Conservation (phyloP, 2,329 filamentous ascomycete species). For the Xenoacremonium recifei region DNA sequence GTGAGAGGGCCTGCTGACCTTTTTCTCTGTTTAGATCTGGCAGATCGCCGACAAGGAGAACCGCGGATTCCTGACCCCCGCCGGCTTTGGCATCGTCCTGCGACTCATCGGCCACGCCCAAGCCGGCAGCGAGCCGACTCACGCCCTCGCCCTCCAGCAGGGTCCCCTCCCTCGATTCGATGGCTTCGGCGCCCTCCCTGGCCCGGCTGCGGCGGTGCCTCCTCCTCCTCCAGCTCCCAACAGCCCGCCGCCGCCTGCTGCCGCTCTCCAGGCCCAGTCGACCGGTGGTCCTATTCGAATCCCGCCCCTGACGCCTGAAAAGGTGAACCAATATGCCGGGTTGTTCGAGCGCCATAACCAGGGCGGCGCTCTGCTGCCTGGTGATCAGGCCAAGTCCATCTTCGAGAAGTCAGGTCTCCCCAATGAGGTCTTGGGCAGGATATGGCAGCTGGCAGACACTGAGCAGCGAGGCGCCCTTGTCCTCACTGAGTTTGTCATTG, state of each 20-base stretch:
- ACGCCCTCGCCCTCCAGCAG: conserved; percentile 79
- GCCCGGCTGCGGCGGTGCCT: conserved; percentile 35
- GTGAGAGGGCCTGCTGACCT: too few relatives aligned
- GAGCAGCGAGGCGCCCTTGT: conserved; percentile 87
- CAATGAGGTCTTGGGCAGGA: conserved; percentile 87
- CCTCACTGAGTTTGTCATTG: conserved; percentile 91
- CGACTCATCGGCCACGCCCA: conserved; percentile 95
- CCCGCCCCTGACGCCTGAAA: conserved; percentile 82
- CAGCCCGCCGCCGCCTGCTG: conserved; percentile 49
- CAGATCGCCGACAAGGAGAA: conserved; percentile 98
- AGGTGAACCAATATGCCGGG: conserved; percentile 83
- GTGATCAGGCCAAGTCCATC: conserved; percentile 86
- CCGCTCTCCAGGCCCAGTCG: conserved; percentile 53
- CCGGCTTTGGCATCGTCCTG: conserved; percentile 90
- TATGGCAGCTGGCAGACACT: conserved; percentile 94
- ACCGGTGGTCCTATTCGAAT: conserved; percentile 77
- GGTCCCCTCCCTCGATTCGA: conserved; percentile 93
- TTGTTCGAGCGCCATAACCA: conserved; percentile 88
- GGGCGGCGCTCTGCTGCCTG: conserved; percentile 66
- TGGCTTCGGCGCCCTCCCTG: conserved; percentile 51
- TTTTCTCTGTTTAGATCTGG: too few relatives aligned
- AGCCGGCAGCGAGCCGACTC: conserved; percentile 75
- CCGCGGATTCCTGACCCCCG: conserved; percentile 85
- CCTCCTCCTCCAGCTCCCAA: conserved; percentile 38
- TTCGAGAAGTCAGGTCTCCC: conserved; percentile 91